Percentiles rank a stretch among this genome's conserved stretches.
These are phyloP conservation scores for Candida tropicalis DNA, from an alignment of 1,139 yeast species.

Conservation along the genomic window DNA sequence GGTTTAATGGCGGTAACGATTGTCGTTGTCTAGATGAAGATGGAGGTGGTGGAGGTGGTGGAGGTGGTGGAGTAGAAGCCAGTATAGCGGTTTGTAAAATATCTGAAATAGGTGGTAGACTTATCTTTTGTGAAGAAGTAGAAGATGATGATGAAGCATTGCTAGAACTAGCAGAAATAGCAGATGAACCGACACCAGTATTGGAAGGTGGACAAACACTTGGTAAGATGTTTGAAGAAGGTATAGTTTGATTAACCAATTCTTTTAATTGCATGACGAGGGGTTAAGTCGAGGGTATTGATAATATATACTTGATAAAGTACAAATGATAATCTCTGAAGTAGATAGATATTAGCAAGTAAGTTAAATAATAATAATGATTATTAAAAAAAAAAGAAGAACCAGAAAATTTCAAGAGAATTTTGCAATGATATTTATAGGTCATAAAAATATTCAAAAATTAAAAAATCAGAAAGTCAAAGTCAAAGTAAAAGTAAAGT, in stretches of 20 bases:
- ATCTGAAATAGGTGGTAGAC: slow-evolving; percentile 42
- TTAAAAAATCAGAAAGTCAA: too few species aligned
- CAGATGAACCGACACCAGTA: slow-evolving; percentile 1
- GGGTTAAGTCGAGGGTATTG: neutral
- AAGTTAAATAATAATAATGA: too few species aligned
- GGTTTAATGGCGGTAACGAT: slow-evolving; percentile 10
- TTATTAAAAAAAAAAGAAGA: too few species aligned
- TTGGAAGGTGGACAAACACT: slow-evolving; percentile 1
- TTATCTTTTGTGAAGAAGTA: slow-evolving; percentile 20
- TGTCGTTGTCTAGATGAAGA: slow-evolving; percentile 5
- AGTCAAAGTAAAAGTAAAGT: neutral
- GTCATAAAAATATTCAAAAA: too few species aligned
- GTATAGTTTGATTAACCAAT: slow-evolving; percentile 10
- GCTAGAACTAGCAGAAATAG: neutral
- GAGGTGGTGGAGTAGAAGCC: slow-evolving; percentile 10
- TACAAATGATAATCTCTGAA: too few species aligned
- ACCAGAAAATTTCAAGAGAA: neutral
- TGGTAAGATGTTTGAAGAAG: slow-evolving; percentile 1
- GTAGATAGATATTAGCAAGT: too few species aligned
- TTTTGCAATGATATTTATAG: slow-evolving; percentile 1
- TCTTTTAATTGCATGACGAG: slow-evolving; percentile 12
- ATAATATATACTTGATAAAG: too few species aligned
- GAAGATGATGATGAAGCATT: slow-evolving; percentile 8
- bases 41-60: slow-evolving; percentile 5
- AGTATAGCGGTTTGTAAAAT: slow-evolving; percentile 20